Evolutionary conservation across 78 protist species (phyloP).

Genomic region (Planoprotostelium fungivorum): DNA sequence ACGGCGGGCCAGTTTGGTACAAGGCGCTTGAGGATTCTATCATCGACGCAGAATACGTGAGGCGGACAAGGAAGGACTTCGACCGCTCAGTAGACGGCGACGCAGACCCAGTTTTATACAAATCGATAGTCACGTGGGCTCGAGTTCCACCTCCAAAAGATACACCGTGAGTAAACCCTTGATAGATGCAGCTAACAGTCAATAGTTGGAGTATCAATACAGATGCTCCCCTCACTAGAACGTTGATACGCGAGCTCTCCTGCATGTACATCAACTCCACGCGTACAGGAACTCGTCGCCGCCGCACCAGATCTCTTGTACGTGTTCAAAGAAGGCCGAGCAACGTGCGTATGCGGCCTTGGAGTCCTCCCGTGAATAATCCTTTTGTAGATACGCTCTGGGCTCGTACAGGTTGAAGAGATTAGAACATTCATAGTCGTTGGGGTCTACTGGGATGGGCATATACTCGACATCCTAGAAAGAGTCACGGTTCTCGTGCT

Average conservation of each 20-base stretch:
- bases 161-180: background rate
- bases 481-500: background rate
- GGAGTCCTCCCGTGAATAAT: background rate
- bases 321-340: background rate
- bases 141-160: background rate
- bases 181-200: background rate
- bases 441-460: background rate
- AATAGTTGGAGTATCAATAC: background rate
- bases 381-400: background rate
- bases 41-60: background rate
- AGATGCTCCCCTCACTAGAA: background rate
- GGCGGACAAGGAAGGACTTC: background rate
- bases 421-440: background rate
- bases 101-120: background rate
- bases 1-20: background rate
- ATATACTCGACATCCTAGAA: background rate
- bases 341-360: background rate
- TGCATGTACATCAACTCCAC: constrained; percentile 1
- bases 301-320: background rate
- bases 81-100: constrained; percentile 1
- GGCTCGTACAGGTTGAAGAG: background rate
- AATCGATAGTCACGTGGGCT: background rate
- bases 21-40: background rate
- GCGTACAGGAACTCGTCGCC: background rate
- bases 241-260: background rate